phyloP scores from a whole-genome alignment of 495 filamentous ascomycete species.

The Gamarada debralockiae region DNA sequence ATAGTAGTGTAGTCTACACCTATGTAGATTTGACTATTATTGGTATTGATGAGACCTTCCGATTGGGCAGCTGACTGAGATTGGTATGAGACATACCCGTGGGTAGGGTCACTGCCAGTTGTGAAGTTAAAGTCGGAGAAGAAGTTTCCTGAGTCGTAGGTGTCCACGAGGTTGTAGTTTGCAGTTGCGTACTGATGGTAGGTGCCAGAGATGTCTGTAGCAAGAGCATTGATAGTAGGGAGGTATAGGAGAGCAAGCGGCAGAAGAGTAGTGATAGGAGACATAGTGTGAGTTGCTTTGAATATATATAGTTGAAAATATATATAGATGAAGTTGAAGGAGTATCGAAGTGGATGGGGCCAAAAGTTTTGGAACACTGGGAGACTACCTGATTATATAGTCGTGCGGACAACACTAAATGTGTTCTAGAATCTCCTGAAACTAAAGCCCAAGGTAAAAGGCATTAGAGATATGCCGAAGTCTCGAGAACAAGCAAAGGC shows the following conservation, averaged over 20 bases:
- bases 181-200: constrained; percentile 6
- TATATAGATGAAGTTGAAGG: not conserved
- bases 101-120: constrained; percentile 55
- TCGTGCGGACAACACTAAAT: too few relatives aligned
- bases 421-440: too few relatives aligned
- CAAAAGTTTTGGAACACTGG: not conserved
- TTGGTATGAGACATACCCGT: constrained; percentile 64
- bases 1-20: constrained; percentile 45
- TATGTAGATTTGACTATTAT: constrained; percentile 52
- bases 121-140: constrained; percentile 53
- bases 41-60: constrained; percentile 37
- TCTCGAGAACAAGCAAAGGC: too few relatives aligned
- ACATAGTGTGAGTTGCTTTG: not conserved
- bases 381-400: not conserved
- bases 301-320: not conserved
- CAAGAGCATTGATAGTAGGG: not conserved
- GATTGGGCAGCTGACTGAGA: constrained; percentile 31
- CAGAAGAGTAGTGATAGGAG: not conserved
- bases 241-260: not conserved
- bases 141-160: constrained; percentile 43
- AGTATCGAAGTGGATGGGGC: not conserved
- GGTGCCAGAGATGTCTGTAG: constrained; percentile 5
- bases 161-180: constrained; percentile 33
- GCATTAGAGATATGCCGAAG: too few relatives aligned
- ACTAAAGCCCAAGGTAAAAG: too few relatives aligned